phyloP scores from a whole-genome alignment of 768 basidiomycete species.

The Baorangia bicolor region DNA sequence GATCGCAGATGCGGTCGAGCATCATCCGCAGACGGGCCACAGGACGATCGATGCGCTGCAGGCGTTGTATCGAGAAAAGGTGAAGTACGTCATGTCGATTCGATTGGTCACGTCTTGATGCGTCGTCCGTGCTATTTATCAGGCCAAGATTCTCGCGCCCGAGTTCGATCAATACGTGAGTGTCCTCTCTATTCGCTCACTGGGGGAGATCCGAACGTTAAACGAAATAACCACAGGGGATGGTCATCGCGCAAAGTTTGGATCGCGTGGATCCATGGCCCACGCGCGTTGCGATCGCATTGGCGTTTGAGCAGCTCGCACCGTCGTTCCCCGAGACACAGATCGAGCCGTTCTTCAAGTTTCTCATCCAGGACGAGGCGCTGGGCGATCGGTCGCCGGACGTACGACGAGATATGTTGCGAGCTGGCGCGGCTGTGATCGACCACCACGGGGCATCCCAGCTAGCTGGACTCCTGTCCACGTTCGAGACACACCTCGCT shows the following conservation, averaged over 20 bases:
- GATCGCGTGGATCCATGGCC: slow-evolving; percentile 89
- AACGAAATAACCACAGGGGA: slow-evolving; percentile 61
- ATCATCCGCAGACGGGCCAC: slow-evolving; percentile 59
- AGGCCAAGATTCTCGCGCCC: slow-evolving; percentile 85
- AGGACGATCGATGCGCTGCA: slow-evolving; percentile 54
- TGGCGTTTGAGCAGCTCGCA: slow-evolving; percentile 65
- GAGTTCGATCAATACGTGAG: slow-evolving; percentile 92
- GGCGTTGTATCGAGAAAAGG: slow-evolving; percentile 83
- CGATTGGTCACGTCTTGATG: background rate
- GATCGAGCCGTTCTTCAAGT: slow-evolving; percentile 73
- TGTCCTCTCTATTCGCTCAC: slow-evolving; percentile 1
- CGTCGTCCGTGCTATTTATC: background rate
- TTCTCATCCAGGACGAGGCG: slow-evolving; percentile 83
- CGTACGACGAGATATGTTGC: slow-evolving; percentile 86
- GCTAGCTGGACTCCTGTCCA: slow-evolving; percentile 69
- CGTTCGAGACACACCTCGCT: slow-evolving; percentile 78
- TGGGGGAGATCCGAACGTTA: background rate
- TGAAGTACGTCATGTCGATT: slow-evolving; percentile 16
- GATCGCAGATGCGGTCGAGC: slow-evolving; percentile 73
- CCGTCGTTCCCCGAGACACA: slow-evolving; percentile 60
- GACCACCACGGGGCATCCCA: slow-evolving; percentile 76
- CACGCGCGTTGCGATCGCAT: slow-evolving; percentile 71
- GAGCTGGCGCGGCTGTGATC: slow-evolving; percentile 76
- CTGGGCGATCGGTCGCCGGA: slow-evolving; percentile 81
- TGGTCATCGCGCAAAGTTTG: slow-evolving; percentile 87